phyloP scores from a whole-genome alignment of 2,329 filamentous ascomycete genomes.

The Pestalotiopsis sp. region DNA sequence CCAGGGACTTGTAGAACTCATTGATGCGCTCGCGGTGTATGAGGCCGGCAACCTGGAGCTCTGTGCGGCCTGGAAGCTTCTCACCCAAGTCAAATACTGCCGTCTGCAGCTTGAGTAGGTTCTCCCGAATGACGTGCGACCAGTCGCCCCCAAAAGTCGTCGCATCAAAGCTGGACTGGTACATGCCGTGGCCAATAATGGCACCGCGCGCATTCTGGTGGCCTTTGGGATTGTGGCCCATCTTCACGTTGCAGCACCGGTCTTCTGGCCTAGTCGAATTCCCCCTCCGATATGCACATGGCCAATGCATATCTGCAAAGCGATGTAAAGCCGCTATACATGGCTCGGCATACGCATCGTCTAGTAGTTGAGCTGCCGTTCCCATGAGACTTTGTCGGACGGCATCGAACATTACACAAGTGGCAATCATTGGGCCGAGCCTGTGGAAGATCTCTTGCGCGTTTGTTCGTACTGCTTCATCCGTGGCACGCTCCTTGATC shows the following conservation, averaged over 20 bases:
- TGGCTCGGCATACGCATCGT: slow-evolving; percentile 30
- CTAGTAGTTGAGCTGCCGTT: slow-evolving; percentile 29
- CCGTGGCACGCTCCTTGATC: slow-evolving; percentile 3
- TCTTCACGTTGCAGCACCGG: slow-evolving; percentile 31
- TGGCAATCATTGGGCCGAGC: slow-evolving; percentile 33
- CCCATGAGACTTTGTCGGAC: slow-evolving; percentile 32
- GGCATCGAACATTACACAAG: slow-evolving; percentile 34
- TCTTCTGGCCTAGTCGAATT: slow-evolving; percentile 25
- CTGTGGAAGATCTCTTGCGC: slow-evolving; percentile 30
- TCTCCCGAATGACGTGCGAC: slow-evolving; percentile 28
- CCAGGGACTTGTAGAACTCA: slow-evolving; percentile 30
- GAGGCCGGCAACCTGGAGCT: slow-evolving; percentile 29
- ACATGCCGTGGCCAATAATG: slow-evolving; percentile 33
- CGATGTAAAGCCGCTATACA: slow-evolving; percentile 30
- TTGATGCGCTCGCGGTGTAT: slow-evolving; percentile 33
- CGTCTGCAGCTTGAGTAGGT: slow-evolving; percentile 27
- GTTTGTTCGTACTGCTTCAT: slow-evolving; percentile 13
- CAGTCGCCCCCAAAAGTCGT: slow-evolving; percentile 25
- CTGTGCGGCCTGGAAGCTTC: slow-evolving; percentile 27
- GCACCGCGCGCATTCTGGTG: slow-evolving; percentile 33
- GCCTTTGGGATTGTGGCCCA: slow-evolving; percentile 32
- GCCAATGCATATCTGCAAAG: slow-evolving; percentile 29
- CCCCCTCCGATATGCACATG: slow-evolving; percentile 27
- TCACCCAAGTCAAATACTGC: slow-evolving; percentile 27
- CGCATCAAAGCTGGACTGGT: slow-evolving; percentile 29